These are phyloP conservation scores for Rosa persica DNA, from an alignment of 306 rosid species.

Conservation along the genomic window DNA sequence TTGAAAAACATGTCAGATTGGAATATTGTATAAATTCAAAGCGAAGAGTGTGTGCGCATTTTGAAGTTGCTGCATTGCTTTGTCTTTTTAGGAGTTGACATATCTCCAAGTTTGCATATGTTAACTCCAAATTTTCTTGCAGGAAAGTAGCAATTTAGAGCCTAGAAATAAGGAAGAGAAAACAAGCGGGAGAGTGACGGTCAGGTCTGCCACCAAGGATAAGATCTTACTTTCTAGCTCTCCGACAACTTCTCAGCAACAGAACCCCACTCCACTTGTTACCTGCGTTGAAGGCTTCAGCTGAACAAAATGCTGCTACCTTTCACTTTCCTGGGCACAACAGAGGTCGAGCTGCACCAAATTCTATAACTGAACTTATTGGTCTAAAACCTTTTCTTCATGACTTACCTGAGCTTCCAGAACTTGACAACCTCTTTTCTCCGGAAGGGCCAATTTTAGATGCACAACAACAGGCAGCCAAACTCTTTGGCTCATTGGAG, in stretches of 20 bases:
- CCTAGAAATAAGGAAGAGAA: constrained; percentile 20
- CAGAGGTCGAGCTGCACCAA: constrained; percentile 85
- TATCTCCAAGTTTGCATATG: too few relatives aligned
- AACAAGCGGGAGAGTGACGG: constrained; percentile 13
- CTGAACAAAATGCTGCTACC: constrained; percentile 54
- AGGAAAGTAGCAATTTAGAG: constrained; percentile 35
- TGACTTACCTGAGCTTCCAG: constrained; percentile 79
- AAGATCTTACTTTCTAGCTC: constrained; percentile 12
- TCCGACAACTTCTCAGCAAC: constrained; percentile 20
- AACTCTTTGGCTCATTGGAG: constrained; percentile 67
- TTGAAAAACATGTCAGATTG: neutral
- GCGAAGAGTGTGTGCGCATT: neutral
- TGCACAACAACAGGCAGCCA: constrained; percentile 78
- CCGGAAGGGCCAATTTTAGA: constrained; percentile 77
- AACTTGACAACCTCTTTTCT: constrained; percentile 77
- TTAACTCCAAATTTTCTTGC: constrained; percentile 11
- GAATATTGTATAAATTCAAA: neutral
- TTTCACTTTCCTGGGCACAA: constrained; percentile 97
- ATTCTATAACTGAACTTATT: constrained; percentile 59
- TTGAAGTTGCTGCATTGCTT: neutral
- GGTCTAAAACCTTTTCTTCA: constrained; percentile 62
- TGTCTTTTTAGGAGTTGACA: neutral
- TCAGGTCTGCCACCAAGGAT: constrained; percentile 24
- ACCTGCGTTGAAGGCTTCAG: constrained; percentile 67
- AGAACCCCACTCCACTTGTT: constrained; percentile 55